Conservation (phyloP, 805 yeast genomes). For the Candida tammaniensis region DNA sequence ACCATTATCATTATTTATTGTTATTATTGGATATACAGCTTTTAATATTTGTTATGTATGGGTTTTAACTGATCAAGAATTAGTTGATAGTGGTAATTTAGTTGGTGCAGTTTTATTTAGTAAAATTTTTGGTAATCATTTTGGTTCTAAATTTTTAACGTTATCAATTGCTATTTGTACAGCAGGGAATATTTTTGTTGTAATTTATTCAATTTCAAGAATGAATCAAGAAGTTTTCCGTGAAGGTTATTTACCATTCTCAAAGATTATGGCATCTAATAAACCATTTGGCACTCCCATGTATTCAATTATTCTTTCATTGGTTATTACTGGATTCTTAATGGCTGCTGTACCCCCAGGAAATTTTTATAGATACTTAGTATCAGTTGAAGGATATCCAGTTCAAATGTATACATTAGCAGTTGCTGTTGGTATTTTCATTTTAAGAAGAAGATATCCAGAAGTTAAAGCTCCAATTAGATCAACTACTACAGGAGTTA, state of each 20-base stretch:
- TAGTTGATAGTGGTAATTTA: constrained; percentile 53
- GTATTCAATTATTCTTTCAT: constrained; percentile 46
- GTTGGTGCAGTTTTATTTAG: constrained; percentile 59
- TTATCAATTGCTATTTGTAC: constrained; percentile 59
- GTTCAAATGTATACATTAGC: constrained; percentile 48
- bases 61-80: constrained; percentile 52
- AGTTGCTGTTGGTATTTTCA: constrained; percentile 55
- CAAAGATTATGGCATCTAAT: constrained; percentile 51
- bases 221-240: constrained; percentile 64
- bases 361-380: constrained; percentile 50
- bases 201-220: constrained; percentile 55
- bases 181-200: constrained; percentile 62
- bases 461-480: constrained; percentile 49
- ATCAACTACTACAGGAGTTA: constrained; percentile 48
- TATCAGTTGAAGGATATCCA: constrained; percentile 52
- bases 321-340: constrained; percentile 38
- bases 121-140: constrained; percentile 48
- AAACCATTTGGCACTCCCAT: constrained; percentile 58
- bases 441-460: constrained; percentile 50
- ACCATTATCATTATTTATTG: constrained; percentile 48
- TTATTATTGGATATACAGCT: constrained; percentile 47
- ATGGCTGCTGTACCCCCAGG: constrained; percentile 43
- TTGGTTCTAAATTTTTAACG: constrained; percentile 56
- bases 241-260: constrained; percentile 60
- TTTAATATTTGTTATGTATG: constrained; percentile 57